Percentiles rank a stretch among this genome's conserved stretches.
These are phyloP conservation scores for Camellia lanceoleosa DNA, from an alignment of 148 eudicot genomes.

Conservation along the genomic window DNA sequence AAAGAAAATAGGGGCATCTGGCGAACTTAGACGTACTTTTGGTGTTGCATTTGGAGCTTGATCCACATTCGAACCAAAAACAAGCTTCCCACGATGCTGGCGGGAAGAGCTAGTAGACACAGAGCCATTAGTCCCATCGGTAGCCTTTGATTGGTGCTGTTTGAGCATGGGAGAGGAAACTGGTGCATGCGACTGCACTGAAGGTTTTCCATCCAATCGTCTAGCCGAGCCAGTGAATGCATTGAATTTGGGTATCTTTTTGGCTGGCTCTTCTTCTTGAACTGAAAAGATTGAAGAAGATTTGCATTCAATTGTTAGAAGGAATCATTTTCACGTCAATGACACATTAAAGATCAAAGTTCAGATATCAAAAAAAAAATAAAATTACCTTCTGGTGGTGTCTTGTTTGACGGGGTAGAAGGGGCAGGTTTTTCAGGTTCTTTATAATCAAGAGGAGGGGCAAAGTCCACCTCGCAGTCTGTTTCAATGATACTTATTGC, in stretches of 20 bases:
- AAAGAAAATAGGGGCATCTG: background rate
- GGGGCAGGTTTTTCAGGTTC: constrained; percentile 23
- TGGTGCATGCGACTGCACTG: constrained; percentile 3
- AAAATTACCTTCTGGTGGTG: constrained; percentile 18
- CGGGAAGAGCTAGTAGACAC: constrained; percentile 19
- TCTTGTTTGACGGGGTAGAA: constrained; percentile 5
- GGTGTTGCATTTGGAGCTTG: constrained; percentile 18
- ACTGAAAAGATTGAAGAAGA: constrained; percentile 1
- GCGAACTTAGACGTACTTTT: constrained; percentile 10
- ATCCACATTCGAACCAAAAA: constrained; percentile 24
- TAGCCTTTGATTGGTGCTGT: constrained; percentile 17
- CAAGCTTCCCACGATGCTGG: constrained; percentile 24
- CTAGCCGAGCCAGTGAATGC: constrained; percentile 25
- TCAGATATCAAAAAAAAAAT: too few relatives aligned
- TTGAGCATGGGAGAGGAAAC: constrained; percentile 14
- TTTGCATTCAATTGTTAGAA: background rate
- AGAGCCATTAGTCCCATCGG: constrained; percentile 8
- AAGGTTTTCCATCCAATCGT: constrained; percentile 27
- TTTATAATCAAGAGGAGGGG: constrained; percentile 33
- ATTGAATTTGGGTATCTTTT: constrained; percentile 16
- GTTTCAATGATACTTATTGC: constrained; percentile 33
- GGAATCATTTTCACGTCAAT: background rate
- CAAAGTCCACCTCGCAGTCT: constrained; percentile 38
- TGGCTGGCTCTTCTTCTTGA: constrained; percentile 21
- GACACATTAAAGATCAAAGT: background rate